Evolutionary conservation across 2,329 filamentous ascomycete genomes (phyloP), one percentile per base, ranked within the genome.

Genomic region (Aspergillus sp.): DNA sequence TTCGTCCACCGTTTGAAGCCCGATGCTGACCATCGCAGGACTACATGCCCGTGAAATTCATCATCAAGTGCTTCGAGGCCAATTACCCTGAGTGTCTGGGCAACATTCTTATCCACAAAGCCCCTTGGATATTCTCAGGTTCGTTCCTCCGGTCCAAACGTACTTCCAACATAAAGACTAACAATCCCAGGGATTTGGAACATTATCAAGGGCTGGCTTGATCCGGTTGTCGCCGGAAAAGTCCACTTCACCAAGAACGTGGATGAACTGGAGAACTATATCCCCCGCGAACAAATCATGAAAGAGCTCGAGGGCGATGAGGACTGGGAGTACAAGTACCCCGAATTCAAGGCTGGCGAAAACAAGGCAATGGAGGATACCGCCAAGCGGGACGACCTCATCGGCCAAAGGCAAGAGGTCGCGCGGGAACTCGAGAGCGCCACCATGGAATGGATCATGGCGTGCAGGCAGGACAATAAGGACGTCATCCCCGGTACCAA

Each of bases 41-140:
- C 59, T 96, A 96, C 58, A 76, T 83, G 0, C 89, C 91, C 1
- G 85, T 98, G 36, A 98, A 94, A 53, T 98, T 96, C 64, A 95
- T 98, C 82, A 95, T 98, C 61, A 93, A 94, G 61, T 94, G 88
- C 60, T 98, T 98, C 54, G 91, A 98, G 65, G 91, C 91, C 39
- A 96, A 98, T 58, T 98, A 96, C 49, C 91, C 91, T 1, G 91
- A 98, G 60, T 89, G 78, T 29, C 71, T 98, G 1, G 91, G 89
- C 16, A 74, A 82, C 2, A 85, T 96, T 2, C 73, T 96, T 28
- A 85, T 98, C 24, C 91, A 98, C 68, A 94, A 94, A 59, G 80
- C 91, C 1, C 91, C 91, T 3, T 98, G 91, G 91, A 68, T 98
- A 28, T 98, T 98, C 66, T 88, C 93, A 68, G 81, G 84, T 80